Evolutionary conservation across 1,284 basidiomycete genomes (phyloP), one percentile per base, ranked within the genome.

Genomic region (Melampsora americana): DNA sequence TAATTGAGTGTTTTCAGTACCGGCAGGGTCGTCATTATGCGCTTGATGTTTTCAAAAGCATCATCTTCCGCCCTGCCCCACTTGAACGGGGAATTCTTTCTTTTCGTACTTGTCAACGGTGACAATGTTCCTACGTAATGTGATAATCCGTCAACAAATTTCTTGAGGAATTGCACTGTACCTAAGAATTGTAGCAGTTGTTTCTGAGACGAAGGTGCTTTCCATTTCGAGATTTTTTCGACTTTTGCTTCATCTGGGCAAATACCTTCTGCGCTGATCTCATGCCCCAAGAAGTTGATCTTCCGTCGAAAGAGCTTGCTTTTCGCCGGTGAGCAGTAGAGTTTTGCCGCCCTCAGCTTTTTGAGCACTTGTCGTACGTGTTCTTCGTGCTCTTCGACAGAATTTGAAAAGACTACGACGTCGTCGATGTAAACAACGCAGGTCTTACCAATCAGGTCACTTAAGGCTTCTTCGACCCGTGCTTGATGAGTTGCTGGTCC

Each of bases 401-500:
- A 78, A 0, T 83, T 0, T 0, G 84, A 85, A 82, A 83, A 86
- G 60, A 86, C 85, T 28, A 86, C 79, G 64, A 86, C 85, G 68
- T 86, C 82, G 76, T 86, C 85, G 0, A 86, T 77, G 76, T 86
- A 86, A 0, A 85, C 82, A 77, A 85, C 81, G 77, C 83, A 84
- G 67, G 84, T 82, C 0, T 80, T 80, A 4, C 84, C 84, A 42
- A 86, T 80, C 66, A 80, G 79, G 0, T 78, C 74, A 0, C 79
- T 78, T 0, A 86, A 79, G n/a, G 77, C 78, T 46, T 78, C 72
- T 60, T 78, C 77, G 12, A 78, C 61, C 1, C 64, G 65, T 0
- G n/a, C 23, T 48, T 78, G 75, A 50, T 85, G 83, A 0, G 82
- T 83, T 0, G 84, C 78, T 0, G 84, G 84, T 0, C 84, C 79